Percentiles rank a stretch among this genome's conserved stretches.
Conservation (phyloP, 2,329 filamentous ascomycete species). For the Xenoacremonium recifei region DNA sequence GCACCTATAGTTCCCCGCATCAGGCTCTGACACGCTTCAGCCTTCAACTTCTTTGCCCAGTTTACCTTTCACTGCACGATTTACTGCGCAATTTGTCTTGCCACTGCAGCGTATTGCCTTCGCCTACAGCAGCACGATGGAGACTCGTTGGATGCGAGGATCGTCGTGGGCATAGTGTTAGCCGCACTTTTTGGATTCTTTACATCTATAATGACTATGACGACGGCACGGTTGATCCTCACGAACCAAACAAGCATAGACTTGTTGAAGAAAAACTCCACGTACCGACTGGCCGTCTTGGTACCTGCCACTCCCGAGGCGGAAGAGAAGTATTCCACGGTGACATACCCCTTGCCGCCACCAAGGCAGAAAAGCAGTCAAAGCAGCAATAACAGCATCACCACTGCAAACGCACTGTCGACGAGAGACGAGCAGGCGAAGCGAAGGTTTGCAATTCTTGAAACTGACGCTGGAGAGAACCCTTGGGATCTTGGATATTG, state of each 20-base stretch:
- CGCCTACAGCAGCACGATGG: constrained; percentile 49
- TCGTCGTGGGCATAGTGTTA: constrained; percentile 65
- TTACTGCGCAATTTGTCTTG: constrained; percentile 64
- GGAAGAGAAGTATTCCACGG: constrained; percentile 45
- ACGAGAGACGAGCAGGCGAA: constrained; percentile 47
- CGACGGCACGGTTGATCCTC: constrained; percentile 67
- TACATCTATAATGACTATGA: constrained; percentile 71
- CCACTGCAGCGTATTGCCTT: constrained; percentile 63
- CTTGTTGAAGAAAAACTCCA: constrained; percentile 60
- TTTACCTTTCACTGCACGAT: constrained; percentile 73
- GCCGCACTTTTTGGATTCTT: constrained; percentile 78
- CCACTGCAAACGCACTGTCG: constrained; percentile 13
- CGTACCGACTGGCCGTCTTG: constrained; percentile 73
- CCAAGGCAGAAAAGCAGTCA: constrained; percentile 7
- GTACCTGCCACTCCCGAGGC: constrained; percentile 52
- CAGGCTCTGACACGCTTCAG: constrained; percentile 30
- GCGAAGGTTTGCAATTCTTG: constrained; percentile 76
- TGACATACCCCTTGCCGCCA: constrained; percentile 57
- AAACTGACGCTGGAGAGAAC: constrained; percentile 72
- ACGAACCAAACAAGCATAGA: constrained; percentile 86
- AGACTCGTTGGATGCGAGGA: constrained; percentile 51
- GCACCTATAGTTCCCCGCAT: background rate
- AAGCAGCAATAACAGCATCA: constrained; percentile 9
- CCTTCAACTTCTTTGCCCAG: constrained; percentile 91
- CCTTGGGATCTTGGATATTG: constrained; percentile 76